A percentile compares a stretch with the other conserved stretches of the same genome.
phyloP scores from a whole-genome alignment of 1,284 basidiomycete genomes.

The Microbotryum intermedium region DNA sequence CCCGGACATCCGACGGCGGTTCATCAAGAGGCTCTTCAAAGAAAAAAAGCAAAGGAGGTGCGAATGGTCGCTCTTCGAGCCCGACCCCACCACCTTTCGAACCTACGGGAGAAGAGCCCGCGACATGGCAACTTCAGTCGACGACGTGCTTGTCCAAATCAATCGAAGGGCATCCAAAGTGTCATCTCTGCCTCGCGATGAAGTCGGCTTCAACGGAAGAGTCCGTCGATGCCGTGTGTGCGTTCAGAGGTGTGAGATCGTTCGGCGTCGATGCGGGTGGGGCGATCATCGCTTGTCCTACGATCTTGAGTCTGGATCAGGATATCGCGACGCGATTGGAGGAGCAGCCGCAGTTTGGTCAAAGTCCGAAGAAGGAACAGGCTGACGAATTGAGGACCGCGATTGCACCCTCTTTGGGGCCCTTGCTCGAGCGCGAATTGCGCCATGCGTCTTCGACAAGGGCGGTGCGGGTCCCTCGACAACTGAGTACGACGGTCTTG shows the following conservation, averaged over 20 bases:
- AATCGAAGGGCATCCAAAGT: slow-evolving; percentile 13
- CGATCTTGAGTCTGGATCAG: neutral
- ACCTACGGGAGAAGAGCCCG: neutral
- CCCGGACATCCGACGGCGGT: too few relatives aligned
- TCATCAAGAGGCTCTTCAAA: too few relatives aligned
- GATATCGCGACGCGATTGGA: neutral
- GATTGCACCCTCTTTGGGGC: slow-evolving; percentile 60
- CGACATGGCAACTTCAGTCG: slow-evolving; percentile 1
- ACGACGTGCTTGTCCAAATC: slow-evolving; percentile 23
- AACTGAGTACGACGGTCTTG: slow-evolving; percentile 48
- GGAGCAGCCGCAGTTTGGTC: slow-evolving; percentile 4
- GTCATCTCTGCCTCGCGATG: slow-evolving; percentile 21
- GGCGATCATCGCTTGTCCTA: slow-evolving; percentile 1
- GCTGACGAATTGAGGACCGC: slow-evolving; percentile 42
- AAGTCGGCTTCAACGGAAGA: neutral
- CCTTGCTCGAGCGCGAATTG: slow-evolving; percentile 59
- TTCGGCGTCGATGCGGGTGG: slow-evolving; percentile 14
- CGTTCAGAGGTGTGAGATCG: slow-evolving; percentile 14
- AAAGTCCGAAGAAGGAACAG: slow-evolving; percentile 30
- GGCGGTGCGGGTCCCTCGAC: slow-evolving; percentile 61
- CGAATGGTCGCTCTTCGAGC: too few relatives aligned
- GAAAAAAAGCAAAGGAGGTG: too few relatives aligned
- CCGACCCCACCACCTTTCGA: neutral
- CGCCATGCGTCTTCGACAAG: slow-evolving; percentile 54
- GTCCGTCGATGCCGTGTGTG: slow-evolving; percentile 9